phyloP scores from a whole-genome alignment of 1,139 yeast species.

The Kodamaea arcana region DNA sequence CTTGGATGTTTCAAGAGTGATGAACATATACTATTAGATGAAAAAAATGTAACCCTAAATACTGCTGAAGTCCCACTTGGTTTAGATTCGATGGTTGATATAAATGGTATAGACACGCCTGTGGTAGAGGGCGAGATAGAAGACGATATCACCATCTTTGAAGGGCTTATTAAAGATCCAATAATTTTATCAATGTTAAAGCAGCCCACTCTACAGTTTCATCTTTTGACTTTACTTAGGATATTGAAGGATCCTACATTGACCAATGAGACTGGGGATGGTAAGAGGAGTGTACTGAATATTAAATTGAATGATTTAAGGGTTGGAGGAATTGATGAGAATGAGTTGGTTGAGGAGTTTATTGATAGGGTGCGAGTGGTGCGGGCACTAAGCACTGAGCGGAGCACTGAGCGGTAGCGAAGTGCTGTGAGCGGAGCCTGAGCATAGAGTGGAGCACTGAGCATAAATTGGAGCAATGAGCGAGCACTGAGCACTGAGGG shows the following conservation, averaged over 20 bases:
- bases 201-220: slow-evolving; percentile 50
- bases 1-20: slow-evolving; percentile 53
- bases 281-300: slow-evolving; percentile 54
- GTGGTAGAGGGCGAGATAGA: neutral
- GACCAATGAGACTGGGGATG: slow-evolving; percentile 46
- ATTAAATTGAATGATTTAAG: slow-evolving; percentile 58
- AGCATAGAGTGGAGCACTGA: no score
- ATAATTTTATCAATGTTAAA: slow-evolving; percentile 39
- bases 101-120: no score
- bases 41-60: neutral
- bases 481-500: no score
- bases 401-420: no score
- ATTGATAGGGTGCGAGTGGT: slow-evolving; percentile 13
- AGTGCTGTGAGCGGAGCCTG: no score
- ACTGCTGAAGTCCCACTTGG: neutral
- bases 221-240: slow-evolving; percentile 43
- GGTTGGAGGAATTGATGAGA: slow-evolving; percentile 59
- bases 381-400: neutral
- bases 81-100: no score
- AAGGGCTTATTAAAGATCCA: slow-evolving; percentile 24
- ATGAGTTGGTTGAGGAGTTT: slow-evolving; percentile 65
- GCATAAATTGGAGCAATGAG: no score
- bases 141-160: slow-evolving; percentile 7
- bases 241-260: slow-evolving; percentile 43
- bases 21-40: slow-evolving; percentile 29